These are phyloP conservation scores for Neonectria punicea DNA, from an alignment of 2,329 filamentous ascomycete species.

Conservation along the genomic window DNA sequence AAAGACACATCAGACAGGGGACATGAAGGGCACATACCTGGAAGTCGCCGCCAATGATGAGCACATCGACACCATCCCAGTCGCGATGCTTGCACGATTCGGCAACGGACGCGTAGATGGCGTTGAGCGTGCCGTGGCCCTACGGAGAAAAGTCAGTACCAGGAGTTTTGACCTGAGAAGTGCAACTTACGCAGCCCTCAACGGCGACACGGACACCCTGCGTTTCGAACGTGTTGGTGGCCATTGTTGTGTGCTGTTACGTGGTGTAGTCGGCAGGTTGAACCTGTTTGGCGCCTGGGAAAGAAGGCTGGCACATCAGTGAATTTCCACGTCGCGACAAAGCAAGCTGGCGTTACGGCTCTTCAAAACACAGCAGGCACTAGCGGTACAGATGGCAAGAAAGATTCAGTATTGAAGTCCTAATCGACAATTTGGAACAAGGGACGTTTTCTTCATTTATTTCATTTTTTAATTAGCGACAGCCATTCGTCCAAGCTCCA, in stretches of 20 bases:
- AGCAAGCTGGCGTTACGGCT: background rate
- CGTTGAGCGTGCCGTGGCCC: constrained; percentile 92
- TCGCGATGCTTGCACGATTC: constrained; percentile 74
- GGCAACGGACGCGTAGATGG: constrained; percentile 85
- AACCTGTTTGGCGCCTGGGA: constrained; percentile 25
- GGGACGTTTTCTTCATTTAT: background rate
- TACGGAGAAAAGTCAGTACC: constrained; percentile 50
- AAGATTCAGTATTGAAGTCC: background rate
- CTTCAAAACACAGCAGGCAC: background rate
- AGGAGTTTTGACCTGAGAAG: background rate
- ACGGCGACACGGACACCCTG: constrained; percentile 79
- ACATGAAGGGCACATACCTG: constrained; percentile 64
- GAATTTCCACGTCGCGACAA: background rate
- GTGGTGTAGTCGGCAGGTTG: constrained; percentile 32
- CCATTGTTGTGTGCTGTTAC: constrained; percentile 41
- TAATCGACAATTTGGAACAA: background rate
- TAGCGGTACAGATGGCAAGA: background rate
- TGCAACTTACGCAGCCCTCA: constrained; percentile 79
- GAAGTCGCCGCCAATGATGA: constrained; percentile 97
- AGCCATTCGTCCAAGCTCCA: background rate
- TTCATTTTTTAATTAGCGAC: background rate
- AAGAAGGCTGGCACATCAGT: constrained; percentile 19
- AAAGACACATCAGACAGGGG: background rate
- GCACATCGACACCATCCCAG: constrained; percentile 85
- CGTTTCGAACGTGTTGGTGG: constrained; percentile 46